Conservation (phyloP, 257 asterid species). For the Fraxinus pennsylvanica region DNA sequence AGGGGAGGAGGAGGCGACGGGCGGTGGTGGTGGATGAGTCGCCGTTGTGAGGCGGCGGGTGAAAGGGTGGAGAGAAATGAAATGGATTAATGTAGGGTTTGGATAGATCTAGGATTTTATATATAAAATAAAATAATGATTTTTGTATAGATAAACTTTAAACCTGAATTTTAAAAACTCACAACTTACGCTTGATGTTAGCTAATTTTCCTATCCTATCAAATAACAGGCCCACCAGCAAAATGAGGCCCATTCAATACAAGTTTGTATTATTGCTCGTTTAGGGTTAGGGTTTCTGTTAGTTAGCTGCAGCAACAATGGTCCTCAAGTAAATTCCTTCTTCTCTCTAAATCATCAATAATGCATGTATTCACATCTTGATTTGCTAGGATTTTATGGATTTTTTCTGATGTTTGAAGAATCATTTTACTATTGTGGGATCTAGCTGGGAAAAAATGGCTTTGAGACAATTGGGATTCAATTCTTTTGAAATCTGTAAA, state of each 20-base stretch:
- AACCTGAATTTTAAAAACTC: too few species aligned
- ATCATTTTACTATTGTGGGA: not conserved
- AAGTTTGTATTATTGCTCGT: not conserved
- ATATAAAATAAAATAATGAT: too few species aligned
- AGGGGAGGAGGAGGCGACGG: too few species aligned
- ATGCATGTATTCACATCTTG: not conserved
- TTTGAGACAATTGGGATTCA: not conserved
- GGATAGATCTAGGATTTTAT: too few species aligned
- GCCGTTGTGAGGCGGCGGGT: too few species aligned
- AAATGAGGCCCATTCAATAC: not conserved
- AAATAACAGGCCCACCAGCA: not conserved
- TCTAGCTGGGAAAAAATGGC: not conserved
- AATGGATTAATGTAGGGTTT: too few species aligned
- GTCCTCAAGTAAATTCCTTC: slow-evolving; percentile 46
- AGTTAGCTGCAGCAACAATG: slow-evolving; percentile 28
- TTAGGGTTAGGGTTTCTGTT: not conserved
- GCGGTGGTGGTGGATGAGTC: too few species aligned
- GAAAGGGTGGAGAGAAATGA: too few species aligned
- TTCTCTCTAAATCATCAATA: not conserved
- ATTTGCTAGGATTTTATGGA: not conserved
- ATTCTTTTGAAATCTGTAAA: not conserved
- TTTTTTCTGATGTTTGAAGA: not conserved
- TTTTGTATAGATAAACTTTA: too few species aligned
- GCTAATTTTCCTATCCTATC: too few species aligned
- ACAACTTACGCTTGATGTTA: too few species aligned